Base-by-base conservation (phyloP, 495 filamentous ascomycete species). In the Jackrogersella multiformis region DNA sequence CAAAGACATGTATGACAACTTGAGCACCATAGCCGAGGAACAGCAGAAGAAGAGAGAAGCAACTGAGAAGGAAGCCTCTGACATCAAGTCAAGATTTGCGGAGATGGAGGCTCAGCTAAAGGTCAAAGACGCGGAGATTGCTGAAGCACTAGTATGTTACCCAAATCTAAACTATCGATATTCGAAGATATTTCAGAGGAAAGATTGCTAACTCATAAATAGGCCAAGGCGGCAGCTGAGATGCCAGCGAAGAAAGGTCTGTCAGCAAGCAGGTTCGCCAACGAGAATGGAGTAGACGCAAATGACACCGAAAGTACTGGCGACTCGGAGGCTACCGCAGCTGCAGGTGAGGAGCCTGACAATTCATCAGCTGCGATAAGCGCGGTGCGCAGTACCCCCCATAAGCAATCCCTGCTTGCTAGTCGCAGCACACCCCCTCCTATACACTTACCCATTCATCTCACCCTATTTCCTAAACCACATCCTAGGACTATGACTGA, bases 341-440 rank as follows among this genome's bases (percentile, higher is more conserved):
- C 76, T 74, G 82, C 82, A 84, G 83, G 82, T 84, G 84, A 84
- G 21, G 72, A 79, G 68, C 73, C 75, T 66, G 84, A 86, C 59
- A 69, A 80, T 78, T 85, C 82, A 70, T 86, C 84, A 61, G 76
- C 79, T 65, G 83, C 82, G 68, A 78, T 86, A 69, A 82, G 84
- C 73, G 81, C 82, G 82, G 84, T 86, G 79, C 80, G 84, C 74
- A 70, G 73, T 67, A 71, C 80, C 79, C 80, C 79, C 77, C 58
- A 58, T 56, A 12, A 48, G 35, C 10, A 34, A 58, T 36, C 35
- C 41, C 42, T 57, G 36, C 49, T 75, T 77, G 73, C 66, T 72
- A 82, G 74, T 77, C 73, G 73, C 73, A 73, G 62, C 61, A 55
- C 46, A 56, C 56, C 45, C 44, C 23, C 26, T 30, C 44, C 42